Percentiles rank a stretch among this genome's conserved stretches.
These are phyloP conservation scores for Penicillium chermesinum DNA, from an alignment of 495 filamentous ascomycete species.

Conservation along the genomic window DNA sequence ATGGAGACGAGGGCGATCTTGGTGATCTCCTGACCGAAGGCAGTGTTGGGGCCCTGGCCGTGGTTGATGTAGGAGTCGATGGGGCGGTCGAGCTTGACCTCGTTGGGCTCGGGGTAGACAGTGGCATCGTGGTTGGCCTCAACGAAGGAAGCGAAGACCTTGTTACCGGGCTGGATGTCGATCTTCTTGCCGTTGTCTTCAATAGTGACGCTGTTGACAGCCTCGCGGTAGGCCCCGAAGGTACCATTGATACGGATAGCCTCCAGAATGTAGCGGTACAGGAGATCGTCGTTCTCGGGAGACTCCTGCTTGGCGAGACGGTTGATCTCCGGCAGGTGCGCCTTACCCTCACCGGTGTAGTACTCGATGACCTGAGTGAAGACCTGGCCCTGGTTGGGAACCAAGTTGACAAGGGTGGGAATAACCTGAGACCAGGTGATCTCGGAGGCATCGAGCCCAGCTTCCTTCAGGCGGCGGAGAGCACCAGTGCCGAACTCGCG, in stretches of 20 bases:
- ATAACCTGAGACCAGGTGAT: constrained; percentile 71
- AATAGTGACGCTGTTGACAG: constrained; percentile 39
- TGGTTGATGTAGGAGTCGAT: constrained; percentile 66
- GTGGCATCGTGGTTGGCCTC: constrained; percentile 53
- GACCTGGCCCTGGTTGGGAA: constrained; percentile 67
- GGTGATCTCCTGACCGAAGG: constrained; percentile 56
- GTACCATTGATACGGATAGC: constrained; percentile 58
- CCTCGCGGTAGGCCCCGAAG: constrained; percentile 52
- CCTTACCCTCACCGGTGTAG: constrained; percentile 58
- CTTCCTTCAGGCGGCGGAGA: constrained; percentile 63
- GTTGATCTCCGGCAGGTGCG: constrained; percentile 55
- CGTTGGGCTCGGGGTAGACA: constrained; percentile 63
- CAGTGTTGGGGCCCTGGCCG: constrained; percentile 55
- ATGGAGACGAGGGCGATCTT: constrained; percentile 62
- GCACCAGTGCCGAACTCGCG: constrained; percentile 64
- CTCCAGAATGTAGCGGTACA: constrained; percentile 48
- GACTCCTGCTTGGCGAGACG: constrained; percentile 45
- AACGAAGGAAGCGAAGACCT: constrained; percentile 42
- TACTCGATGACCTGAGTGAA: constrained; percentile 77
- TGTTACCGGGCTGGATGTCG: constrained; percentile 46
- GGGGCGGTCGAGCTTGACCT: constrained; percentile 62
- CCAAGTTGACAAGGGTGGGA: constrained; percentile 54
- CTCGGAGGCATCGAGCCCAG: constrained; percentile 58
- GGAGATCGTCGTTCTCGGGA: constrained; percentile 43
- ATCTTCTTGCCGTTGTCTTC: constrained; percentile 49